Base-by-base conservation (phyloP, 2,329 filamentous ascomycete genomes). In the Leptographium lundbergii region DNA sequence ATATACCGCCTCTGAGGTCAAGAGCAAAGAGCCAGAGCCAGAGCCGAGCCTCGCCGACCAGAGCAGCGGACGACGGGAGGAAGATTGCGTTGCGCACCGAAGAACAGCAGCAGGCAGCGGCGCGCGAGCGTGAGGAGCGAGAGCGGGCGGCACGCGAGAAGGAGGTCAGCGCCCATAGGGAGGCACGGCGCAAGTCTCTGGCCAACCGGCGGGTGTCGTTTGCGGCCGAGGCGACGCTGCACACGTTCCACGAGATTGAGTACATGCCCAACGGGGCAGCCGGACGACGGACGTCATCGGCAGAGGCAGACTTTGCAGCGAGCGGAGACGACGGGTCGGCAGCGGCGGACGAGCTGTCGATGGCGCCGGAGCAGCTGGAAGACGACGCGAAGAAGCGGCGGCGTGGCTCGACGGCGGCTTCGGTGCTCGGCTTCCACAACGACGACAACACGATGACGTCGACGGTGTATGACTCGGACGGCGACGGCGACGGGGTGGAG, bases 241-340 rank as follows among this genome's bases (percentile, higher is more conserved):
- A 99, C 70, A 99, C 94, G 0, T 97, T 95, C 80, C 91, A 97
- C 68, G 91, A 94, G 59, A 83, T 96, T 52, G 92, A 97, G 68
- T 88, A 91, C 63, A 81, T 85, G 69, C 90, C 91, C 67, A 91
- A 96, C 69, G 32, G 32, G 9, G 89, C 89, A 24, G 95, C 91
- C 1, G 88, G 88, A 14, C 78, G 89, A 65, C 81, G 88, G 62
- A 83, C 85, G 57, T 94, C 90, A 4, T 82, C 81, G 17, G 69
- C 80, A 34, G 75, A 69, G 1, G 67, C 68, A 2, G 25, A 74
- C 19, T 24, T 13, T 11, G n/a, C 22, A 5, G 34, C 24, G 11
- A 24, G 6, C 13, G 54, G 11, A 4, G 13, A 11, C 22, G 54
- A 42, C 54, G 10, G 25, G 74, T 75, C 53, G 80, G 84, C 57